Base-by-base conservation (phyloP, 768 basidiomycete species). In the Tylopilus intermedius region DNA sequence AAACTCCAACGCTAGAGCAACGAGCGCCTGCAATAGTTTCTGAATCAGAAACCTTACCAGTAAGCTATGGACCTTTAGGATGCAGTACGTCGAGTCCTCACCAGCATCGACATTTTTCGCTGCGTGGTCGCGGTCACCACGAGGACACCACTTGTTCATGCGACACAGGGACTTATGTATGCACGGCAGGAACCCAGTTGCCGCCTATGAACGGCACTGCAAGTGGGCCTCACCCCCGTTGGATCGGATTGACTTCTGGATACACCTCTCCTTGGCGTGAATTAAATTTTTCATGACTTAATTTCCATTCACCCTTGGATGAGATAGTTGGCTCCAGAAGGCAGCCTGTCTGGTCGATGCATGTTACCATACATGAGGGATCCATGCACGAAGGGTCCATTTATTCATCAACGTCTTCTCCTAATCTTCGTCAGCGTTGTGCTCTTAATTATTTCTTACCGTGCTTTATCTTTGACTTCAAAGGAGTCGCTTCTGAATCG, bases 71-170 rank as follows among this genome's bases (percentile, higher is more conserved):
- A 18, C 44, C 39, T 47, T 40, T 51, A 39, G 26, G 47, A 50
- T 48, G 15, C 51, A 57, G 42, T 57, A 49, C 32, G 37, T 60
- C 33, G 51, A 60, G 41, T 43, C 44, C 66, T 64, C 51, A 67
- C 66, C 64, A 68, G 53, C 56, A 67, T 62, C 29, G 66, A 45
- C 66, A 67, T 67, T 43, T 53, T 54, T 62, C 29, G 49, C 52
- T 62, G 58, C 59, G 57, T 51, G 55, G 49, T 58, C 60, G 58
- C 38, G 50, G 50, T 53, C 38, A 53, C 64, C 67, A 68, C 64
- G 62, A 62, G 62, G 60, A 53, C 45, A 32, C 49, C 42, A 32
- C 45, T 50, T 54, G 22, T 49, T 43, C 52, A n/a, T 53, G 47
- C 64, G 49, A 47, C 8, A 27, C 49, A 54, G 55, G 51, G 56